These are phyloP conservation scores for Lyophyllum atratum DNA, from an alignment of 768 basidiomycete genomes.

Conservation along the genomic window DNA sequence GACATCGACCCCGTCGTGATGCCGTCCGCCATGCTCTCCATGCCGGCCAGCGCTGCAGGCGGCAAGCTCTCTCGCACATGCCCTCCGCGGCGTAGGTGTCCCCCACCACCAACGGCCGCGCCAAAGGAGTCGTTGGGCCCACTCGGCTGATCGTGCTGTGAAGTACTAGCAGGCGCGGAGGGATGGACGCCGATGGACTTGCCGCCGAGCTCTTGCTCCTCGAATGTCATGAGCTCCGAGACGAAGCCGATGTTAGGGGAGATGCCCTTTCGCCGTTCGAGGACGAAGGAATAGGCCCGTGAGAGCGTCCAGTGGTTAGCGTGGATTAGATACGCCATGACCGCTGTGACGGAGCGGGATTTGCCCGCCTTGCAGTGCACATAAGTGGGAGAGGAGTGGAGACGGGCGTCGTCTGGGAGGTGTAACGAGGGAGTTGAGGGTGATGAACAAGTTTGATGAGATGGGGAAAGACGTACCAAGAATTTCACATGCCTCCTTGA, in stretches of 20 bases:
- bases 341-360: slow-evolving; percentile 93
- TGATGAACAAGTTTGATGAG: background rate
- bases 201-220: slow-evolving; percentile 85
- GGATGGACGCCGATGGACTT: slow-evolving; percentile 71
- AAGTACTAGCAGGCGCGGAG: slow-evolving; percentile 23
- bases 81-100: slow-evolving; percentile 49
- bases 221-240: slow-evolving; percentile 94
- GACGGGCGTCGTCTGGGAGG: slow-evolving; percentile 79
- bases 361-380: slow-evolving; percentile 98
- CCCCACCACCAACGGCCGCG: slow-evolving; percentile 40
- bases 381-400: slow-evolving; percentile 88
- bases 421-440: background rate
- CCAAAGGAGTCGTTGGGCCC: slow-evolving; percentile 38
- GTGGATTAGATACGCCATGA: slow-evolving; percentile 96
- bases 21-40: slow-evolving; percentile 25
- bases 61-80: slow-evolving; percentile 80
- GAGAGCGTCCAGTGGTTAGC: slow-evolving; percentile 97
- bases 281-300: slow-evolving; percentile 87
- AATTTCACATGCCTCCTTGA: slow-evolving; percentile 83
- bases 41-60: slow-evolving; percentile 35
- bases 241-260: slow-evolving; percentile 98
- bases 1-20: slow-evolving; percentile 34
- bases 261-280: slow-evolving; percentile 91
- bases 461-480: slow-evolving; percentile 60
- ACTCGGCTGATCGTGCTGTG: slow-evolving; percentile 24